Evolutionary conservation across 495 filamentous ascomycete species (phyloP), one percentile per base, ranked within the genome.

Genomic region (Aspergillus carlsbadensis): DNA sequence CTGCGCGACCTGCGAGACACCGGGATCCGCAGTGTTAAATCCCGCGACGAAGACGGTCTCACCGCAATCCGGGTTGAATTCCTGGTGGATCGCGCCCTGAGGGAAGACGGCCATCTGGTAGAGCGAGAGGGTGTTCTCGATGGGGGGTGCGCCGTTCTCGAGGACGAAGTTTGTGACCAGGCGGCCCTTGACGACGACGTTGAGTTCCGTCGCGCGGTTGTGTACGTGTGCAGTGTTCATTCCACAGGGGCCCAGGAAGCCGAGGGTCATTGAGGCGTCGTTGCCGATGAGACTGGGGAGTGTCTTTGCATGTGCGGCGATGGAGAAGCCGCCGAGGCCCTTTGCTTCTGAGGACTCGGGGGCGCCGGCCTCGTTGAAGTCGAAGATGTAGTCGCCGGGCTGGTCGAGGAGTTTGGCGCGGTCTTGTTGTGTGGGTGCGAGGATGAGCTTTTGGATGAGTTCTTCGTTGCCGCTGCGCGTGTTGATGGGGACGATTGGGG

Each of bases 371-470:
- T 24, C n/a, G 36, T 48, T 56, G 44, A 56, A 56, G 44, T 56
- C 53, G 44, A 56, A 56, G 53, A 56, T 48, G 44, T 40, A 49
- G 53, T 56, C 53, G 53, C 53, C 53, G 10, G 53, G 53, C 29
- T 48, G 21, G 53, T 39, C 21, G 43, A 56, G 42, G 34, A 56
- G 53, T 6, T 13, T 18, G 43, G 34, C 41, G 53, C 53, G 53
- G 53, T 56, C 53, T n/a, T 21, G 20, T 41, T 56, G 53, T 1
- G 44, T 48, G 3, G 53, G 53, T 13, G 53, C 33, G 21, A 41
- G 21, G 34, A 56, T 24, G 22, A 56, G 53, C 17, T 40, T 31
- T 33, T 34, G 5, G 44, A 56, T 47, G 21, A 56, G 44, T 1
- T 47, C 44, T 41, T 34, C 11, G 35, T 56, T 44, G 43, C 53